Evolutionary conservation across 1,284 basidiomycete species (phyloP).

Genomic region (Malassezia pachydermatis): DNA sequence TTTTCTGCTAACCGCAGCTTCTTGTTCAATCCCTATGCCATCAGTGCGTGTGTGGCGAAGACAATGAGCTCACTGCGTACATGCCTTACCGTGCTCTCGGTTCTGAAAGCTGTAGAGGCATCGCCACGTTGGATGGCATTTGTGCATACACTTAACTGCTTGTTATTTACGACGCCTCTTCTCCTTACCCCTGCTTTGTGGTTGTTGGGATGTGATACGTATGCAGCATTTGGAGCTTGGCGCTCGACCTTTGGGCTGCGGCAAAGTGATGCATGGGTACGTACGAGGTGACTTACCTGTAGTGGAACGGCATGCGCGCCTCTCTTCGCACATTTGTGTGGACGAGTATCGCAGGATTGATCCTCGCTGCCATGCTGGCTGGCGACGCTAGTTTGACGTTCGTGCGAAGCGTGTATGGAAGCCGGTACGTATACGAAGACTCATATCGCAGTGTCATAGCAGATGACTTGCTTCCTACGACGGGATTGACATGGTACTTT

Average conservation of each 20-base stretch:
- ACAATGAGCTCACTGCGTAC: constrained; percentile 12
- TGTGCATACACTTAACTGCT: constrained; percentile 1
- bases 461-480: constrained; percentile 66
- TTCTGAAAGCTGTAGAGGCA: constrained; percentile 6
- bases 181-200: constrained; percentile 4
- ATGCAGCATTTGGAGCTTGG: constrained; percentile 13
- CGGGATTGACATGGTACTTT: constrained; percentile 97
- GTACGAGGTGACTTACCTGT: too few species aligned
- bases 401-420: constrained; percentile 57
- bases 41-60: constrained; percentile 12
- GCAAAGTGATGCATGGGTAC: constrained; percentile 6
- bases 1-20: background rate
- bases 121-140: background rate
- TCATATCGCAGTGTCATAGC: constrained; percentile 21
- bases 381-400: constrained; percentile 52
- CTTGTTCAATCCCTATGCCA: constrained; percentile 12
- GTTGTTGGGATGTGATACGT: constrained; percentile 11
- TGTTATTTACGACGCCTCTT: constrained; percentile 6
- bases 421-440: background rate
- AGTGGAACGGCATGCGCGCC: too few species aligned
- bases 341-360: background rate
- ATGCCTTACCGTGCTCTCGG: background rate
- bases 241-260: constrained; percentile 9
- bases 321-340: constrained; percentile 3
- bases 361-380: constrained; percentile 4